Evolutionary conservation across 352 stramenopile species (phyloP), one percentile per base, ranked within the genome.

Genomic region (Blastocystis sp.): DNA sequence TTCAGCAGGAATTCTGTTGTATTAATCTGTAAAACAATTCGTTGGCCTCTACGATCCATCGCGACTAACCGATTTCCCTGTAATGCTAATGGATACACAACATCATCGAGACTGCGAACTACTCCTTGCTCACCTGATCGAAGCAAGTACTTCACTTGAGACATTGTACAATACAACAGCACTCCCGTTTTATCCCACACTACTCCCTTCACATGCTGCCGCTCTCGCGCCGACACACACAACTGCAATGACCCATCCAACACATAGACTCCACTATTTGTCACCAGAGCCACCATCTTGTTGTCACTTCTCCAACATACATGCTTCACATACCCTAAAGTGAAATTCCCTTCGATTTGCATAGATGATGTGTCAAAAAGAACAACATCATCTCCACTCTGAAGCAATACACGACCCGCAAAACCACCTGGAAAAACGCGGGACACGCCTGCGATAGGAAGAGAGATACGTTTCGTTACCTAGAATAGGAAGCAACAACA

Each of bases 1-100:
- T 99, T 99, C 92, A 99, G 98, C 68, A 97, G 93, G 75, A 95
- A 98, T 93, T 99, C 97, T 0, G 97, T 99, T 13, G 97, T 94
- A 90, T 99, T 96, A 75, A 99, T 97, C 34, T 94, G 94, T 90
- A 99, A 94, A 18, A 94, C 95, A 76, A 96, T 93, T 91, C 97
- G 96, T 92, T 98, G 98, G 47, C 95, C 94, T 91, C 98, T 96
- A 41, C 97, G 95, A 92, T 99, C 96, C 8, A 99, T 93, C 13
- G 13, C 87, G 90, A 95, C 94, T 20, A 98, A 92, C 92, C 97
- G 96, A 54, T 96, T 95, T 70, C 97, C 95, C 26, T 97, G 93
- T 20, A 98, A 91, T 87, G 97, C 94, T 55, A 95, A 98, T 20
- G 98, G 91, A 92, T 99, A 99, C 75, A 99, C 93, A 1, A 96